These are phyloP conservation scores for Boletus tomentosulus DNA, from an alignment of 768 basidiomycete species.

Conservation along the genomic window DNA sequence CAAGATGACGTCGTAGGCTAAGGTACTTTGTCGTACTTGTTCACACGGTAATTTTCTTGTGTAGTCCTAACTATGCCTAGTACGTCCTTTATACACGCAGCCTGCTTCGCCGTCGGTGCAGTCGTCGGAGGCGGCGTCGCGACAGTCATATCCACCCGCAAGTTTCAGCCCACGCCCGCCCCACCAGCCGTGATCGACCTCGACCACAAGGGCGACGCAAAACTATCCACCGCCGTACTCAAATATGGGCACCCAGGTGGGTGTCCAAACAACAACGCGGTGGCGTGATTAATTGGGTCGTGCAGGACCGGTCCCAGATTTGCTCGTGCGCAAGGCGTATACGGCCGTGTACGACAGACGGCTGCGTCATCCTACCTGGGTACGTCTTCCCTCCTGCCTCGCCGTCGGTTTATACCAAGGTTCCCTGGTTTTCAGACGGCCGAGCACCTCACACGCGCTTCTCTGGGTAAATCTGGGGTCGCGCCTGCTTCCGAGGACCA, in stretches of 20 bases:
- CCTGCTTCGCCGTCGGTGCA: constrained; percentile 80
- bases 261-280: background rate
- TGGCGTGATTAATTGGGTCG: constrained; percentile 2
- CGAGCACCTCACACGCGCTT: constrained; percentile 84
- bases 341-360: constrained; percentile 88
- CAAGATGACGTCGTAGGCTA: too few species aligned
- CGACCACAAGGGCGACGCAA: constrained; percentile 40
- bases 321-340: constrained; percentile 77
- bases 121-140: constrained; percentile 77
- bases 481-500: constrained; percentile 34
- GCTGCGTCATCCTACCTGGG: constrained; percentile 91
- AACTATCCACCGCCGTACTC: constrained; percentile 49
- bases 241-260: constrained; percentile 36
- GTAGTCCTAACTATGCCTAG: too few species aligned
- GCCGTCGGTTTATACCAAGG: background rate
- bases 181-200: constrained; percentile 43
- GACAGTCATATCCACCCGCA: constrained; percentile 41
- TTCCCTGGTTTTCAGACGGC: constrained; percentile 76
- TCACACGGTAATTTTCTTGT: background rate
- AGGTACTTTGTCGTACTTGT: too few species aligned
- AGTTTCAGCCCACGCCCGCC: constrained; percentile 6
- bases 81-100: constrained; percentile 52
- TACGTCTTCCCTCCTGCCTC: constrained; percentile 30
- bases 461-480: constrained; percentile 50
- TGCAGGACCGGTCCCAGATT: constrained; percentile 79